Evolutionary conservation across 2,329 filamentous ascomycete genomes (phyloP), one percentile per base, ranked within the genome.

Genomic region (Zymoseptoria tritici): DNA sequence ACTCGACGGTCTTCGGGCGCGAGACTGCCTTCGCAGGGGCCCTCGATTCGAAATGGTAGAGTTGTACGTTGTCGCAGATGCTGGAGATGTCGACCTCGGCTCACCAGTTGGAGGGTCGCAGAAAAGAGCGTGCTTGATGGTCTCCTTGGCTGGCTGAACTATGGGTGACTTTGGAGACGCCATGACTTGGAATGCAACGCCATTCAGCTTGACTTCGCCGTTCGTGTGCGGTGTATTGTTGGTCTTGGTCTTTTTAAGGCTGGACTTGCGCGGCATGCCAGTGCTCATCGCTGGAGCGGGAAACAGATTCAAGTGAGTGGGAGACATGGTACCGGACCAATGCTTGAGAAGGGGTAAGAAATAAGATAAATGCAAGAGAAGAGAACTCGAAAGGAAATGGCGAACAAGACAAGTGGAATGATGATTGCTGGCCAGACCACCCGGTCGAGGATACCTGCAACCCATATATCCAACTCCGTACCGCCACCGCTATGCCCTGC

Each of bases 41-140:
- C 52, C 52, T 29, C 29, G 20, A 8, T 31, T 53, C 8, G 52
- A 4, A 19, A 24, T 24, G 16, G 36, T 46, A 20, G 50, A 52
- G n/a, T 11, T 13, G 20, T 29, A 19, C 19, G 52, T 53, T 21
- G 22, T 29, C n/a, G 52, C 5, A 53, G 52, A 53, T 24, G 52
- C 8, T 19, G 22, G 22, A 53, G 52, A 52, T 11, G 22, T n/a
- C 20, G 50, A 9, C 13, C 50, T 46, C 2, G 13, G 4, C 6
- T 16, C 50, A 16, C 53, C 21, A 22, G 56, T 21, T 20, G 62
- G 22, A 50, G 69, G 64, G 26, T 66, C 63, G 54, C 68, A 71
- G 49, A 71, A 69, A 16, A 71, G 61, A 8, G 70, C 67, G 52
- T 70, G 70, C 53, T 71, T 68, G 56, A 71, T 63, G 2, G 66